phyloP scores from a whole-genome alignment of 208 protist genomes.

The Ichthyophonus hoferi region DNA sequence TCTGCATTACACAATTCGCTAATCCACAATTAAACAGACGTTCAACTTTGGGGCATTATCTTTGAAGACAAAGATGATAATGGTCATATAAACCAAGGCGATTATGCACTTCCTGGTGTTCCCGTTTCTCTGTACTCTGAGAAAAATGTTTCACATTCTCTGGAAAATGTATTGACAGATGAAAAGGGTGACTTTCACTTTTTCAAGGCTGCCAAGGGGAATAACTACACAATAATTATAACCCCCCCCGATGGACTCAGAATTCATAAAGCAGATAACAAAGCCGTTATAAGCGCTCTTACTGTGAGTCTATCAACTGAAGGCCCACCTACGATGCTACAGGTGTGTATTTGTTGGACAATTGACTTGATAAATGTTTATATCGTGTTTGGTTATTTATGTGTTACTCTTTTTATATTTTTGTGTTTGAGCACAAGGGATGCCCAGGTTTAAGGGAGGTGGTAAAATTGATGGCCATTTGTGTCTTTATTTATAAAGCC shows the following conservation, averaged over 20 bases:
- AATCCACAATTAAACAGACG: neutral
- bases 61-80: neutral
- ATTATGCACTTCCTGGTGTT: neutral
- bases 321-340: neutral
- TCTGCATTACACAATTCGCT: too few species aligned
- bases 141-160: neutral
- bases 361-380: too few species aligned
- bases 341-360: neutral
- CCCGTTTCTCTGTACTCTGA: neutral
- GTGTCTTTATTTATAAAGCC: too few species aligned
- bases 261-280: neutral
- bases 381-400: neutral
- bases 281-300: neutral
- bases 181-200: neutral
- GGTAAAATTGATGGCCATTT: neutral
- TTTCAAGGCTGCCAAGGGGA: neutral
- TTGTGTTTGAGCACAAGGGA: neutral
- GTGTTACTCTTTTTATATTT: neutral
- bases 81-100: neutral
- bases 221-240: neutral
- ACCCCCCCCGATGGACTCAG: neutral
- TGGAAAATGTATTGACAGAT: neutral
- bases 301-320: neutral
- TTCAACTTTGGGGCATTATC: neutral
- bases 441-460: neutral